phyloP scores from a whole-genome alignment of 2,329 filamentous ascomycete genomes.

The Cladosporium sp. region DNA sequence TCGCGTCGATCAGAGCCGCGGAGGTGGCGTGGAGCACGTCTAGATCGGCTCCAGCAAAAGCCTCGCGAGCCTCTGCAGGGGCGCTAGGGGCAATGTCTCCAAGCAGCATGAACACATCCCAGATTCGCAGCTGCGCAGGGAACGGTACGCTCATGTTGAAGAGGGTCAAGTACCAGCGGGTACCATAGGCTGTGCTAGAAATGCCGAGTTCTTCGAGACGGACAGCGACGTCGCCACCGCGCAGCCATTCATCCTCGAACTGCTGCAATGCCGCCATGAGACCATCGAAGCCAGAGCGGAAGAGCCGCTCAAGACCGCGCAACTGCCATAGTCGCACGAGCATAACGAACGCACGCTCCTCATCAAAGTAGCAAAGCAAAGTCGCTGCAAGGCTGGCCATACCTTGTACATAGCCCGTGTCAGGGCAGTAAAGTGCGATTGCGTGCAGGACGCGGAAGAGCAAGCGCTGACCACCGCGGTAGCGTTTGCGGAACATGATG shows the following conservation, averaged over 20 bases:
- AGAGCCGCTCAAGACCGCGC: slow-evolving; percentile 79
- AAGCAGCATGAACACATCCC: slow-evolving; percentile 96
- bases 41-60: slow-evolving; percentile 60
- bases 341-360: slow-evolving; percentile 94
- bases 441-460: slow-evolving; percentile 91
- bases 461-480: slow-evolving; percentile 85
- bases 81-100: slow-evolving; percentile 54
- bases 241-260: slow-evolving; percentile 81
- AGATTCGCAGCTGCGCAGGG: slow-evolving; percentile 86
- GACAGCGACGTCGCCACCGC: slow-evolving; percentile 68
- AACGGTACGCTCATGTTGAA: slow-evolving; percentile 98
- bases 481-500: slow-evolving; percentile 93
- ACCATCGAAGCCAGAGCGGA: slow-evolving; percentile 77
- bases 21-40: slow-evolving; percentile 87
- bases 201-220: slow-evolving; percentile 78
- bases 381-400: slow-evolving; percentile 95
- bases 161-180: slow-evolving; percentile 92
- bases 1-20: slow-evolving; percentile 85
- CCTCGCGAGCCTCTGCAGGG: slow-evolving; percentile 15
- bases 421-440: slow-evolving; percentile 84
- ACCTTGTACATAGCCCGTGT: slow-evolving; percentile 93
- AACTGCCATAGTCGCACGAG: slow-evolving; percentile 90
- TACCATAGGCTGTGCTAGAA: slow-evolving; percentile 87
- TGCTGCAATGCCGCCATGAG: slow-evolving; percentile 81
- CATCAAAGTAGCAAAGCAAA: slow-evolving; percentile 92